Percentiles rank a stretch among this genome's conserved stretches.
These are phyloP conservation scores for Glarea lozoyensis DNA, from an alignment of 495 filamentous ascomycete genomes.

Conservation along the genomic window DNA sequence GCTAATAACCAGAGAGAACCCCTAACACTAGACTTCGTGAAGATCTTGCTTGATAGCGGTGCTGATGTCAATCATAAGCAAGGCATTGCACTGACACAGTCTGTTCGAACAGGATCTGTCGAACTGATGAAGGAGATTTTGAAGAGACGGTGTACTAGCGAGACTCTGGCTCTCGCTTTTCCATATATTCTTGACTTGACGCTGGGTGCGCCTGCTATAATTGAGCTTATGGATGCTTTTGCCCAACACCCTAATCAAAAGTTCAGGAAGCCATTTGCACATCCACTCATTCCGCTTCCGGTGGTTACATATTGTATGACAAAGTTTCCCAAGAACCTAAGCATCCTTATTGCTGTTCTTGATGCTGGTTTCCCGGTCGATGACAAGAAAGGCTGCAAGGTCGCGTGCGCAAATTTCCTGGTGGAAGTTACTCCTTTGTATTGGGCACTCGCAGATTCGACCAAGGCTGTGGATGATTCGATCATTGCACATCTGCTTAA, in stretches of 20 bases:
- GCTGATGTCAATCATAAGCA: slow-evolving; percentile 8
- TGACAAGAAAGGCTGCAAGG: slow-evolving; percentile 4
- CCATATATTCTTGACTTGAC: neutral
- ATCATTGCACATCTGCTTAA: slow-evolving; percentile 5
- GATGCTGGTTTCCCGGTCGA: slow-evolving; percentile 14
- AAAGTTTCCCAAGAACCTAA: slow-evolving; percentile 4
- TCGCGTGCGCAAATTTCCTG: no score
- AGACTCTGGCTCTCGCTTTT: slow-evolving; percentile 4
- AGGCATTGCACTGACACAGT: slow-evolving; percentile 10
- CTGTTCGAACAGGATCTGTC: slow-evolving; percentile 5
- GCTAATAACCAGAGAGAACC: slow-evolving; percentile 1
- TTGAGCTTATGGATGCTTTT: slow-evolving; percentile 1
- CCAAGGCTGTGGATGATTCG: slow-evolving; percentile 2
- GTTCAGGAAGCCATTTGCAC: slow-evolving; percentile 8
- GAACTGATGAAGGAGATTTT: slow-evolving; percentile 8
- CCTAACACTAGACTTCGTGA: slow-evolving; percentile 4
- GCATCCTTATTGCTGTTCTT: slow-evolving; percentile 5
- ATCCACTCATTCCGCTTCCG: slow-evolving; percentile 9
- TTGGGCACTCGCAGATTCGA: slow-evolving; percentile 3
- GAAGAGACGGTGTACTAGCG: slow-evolving; percentile 1
- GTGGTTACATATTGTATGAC: slow-evolving; percentile 6
- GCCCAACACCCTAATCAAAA: slow-evolving; percentile 1
- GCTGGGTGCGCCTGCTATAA: neutral
- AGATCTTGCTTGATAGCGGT: slow-evolving; percentile 2
- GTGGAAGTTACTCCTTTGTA: slow-evolving; percentile 8